A percentile compares a stretch with the other conserved stretches of the same genome.
Conservation (phyloP, 495 filamentous ascomycete genomes). For the Talaromyces thailandensis region DNA sequence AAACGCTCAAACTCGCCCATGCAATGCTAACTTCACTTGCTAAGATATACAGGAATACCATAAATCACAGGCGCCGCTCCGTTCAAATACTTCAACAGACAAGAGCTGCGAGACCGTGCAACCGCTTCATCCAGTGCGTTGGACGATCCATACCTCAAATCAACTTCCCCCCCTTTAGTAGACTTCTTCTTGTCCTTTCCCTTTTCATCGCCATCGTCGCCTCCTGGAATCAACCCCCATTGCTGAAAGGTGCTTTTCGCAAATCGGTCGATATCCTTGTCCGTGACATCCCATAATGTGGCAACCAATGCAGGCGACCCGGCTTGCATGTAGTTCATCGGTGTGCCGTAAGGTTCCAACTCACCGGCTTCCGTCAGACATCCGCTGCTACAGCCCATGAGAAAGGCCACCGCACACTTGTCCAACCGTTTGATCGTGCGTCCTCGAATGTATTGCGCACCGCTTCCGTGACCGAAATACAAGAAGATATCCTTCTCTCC, state of each 20-base stretch:
- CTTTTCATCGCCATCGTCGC: slow-evolving; percentile 10
- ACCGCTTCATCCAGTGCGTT: slow-evolving; percentile 70
- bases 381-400: slow-evolving; percentile 88
- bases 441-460: slow-evolving; percentile 84
- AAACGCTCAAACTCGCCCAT: not conserved
- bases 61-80: slow-evolving; percentile 90
- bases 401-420: slow-evolving; percentile 67
- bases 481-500: slow-evolving; percentile 58
- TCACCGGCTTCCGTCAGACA: slow-evolving; percentile 70
- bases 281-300: slow-evolving; percentile 95
- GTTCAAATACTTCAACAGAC: slow-evolving; percentile 82
- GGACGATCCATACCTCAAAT: not conserved
- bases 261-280: slow-evolving; percentile 92
- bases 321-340: slow-evolving; percentile 83
- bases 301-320: slow-evolving; percentile 77
- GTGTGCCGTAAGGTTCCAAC: slow-evolving; percentile 81
- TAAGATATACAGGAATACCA: slow-evolving; percentile 83
- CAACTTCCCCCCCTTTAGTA: not conserved
- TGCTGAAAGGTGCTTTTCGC: slow-evolving; percentile 63
- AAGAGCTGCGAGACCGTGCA: slow-evolving; percentile 58
- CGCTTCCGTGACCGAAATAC: slow-evolving; percentile 94
- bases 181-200: slow-evolving; percentile 7
- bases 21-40: slow-evolving; percentile 3
- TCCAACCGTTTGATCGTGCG: slow-evolving; percentile 70
- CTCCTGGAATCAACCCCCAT: slow-evolving; percentile 63